phyloP scores from a whole-genome alignment of 2,329 filamentous ascomycete genomes.

The Pseudogymnoascus sp. region DNA sequence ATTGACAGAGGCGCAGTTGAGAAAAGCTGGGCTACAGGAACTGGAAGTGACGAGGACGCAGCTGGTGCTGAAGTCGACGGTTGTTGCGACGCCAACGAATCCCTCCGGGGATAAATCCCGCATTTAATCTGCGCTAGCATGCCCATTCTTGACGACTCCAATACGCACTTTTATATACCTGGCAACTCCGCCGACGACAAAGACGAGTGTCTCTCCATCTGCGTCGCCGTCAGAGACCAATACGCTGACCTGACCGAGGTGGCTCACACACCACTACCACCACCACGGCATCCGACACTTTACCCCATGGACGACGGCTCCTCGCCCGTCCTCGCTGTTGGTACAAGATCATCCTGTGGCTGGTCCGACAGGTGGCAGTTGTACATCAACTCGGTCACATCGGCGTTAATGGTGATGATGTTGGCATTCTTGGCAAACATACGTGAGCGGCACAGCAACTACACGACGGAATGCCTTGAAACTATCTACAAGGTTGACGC shows the following conservation, averaged over 20 bases:
- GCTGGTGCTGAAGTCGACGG: not conserved
- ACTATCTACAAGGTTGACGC: slow-evolving; percentile 30
- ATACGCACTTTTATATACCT: not conserved
- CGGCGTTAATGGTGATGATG: slow-evolving; percentile 36
- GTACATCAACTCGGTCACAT: slow-evolving; percentile 38
- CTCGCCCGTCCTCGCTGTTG: no score
- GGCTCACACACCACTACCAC: no score
- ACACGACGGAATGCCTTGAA: slow-evolving; percentile 28
- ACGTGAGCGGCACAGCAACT: slow-evolving; percentile 31
- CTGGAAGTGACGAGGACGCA: not conserved
- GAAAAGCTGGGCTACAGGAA: no score
- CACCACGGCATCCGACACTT: no score
- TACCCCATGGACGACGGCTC: no score
- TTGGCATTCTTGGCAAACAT: slow-evolving; percentile 34
- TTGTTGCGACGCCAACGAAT: not conserved
- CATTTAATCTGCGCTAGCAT: not conserved
- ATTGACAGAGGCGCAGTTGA: no score
- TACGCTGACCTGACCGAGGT: not conserved
- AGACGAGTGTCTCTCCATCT: not conserved
- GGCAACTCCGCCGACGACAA: not conserved
- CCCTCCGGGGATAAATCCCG: not conserved
- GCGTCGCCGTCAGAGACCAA: not conserved
- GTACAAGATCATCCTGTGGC: no score
- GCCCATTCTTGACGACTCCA: not conserved
- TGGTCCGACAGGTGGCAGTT: slow-evolving; percentile 18